Evolutionary conservation across 2,329 filamentous ascomycete genomes (phyloP).

Genomic region (Beauveria pseudobassiana): DNA sequence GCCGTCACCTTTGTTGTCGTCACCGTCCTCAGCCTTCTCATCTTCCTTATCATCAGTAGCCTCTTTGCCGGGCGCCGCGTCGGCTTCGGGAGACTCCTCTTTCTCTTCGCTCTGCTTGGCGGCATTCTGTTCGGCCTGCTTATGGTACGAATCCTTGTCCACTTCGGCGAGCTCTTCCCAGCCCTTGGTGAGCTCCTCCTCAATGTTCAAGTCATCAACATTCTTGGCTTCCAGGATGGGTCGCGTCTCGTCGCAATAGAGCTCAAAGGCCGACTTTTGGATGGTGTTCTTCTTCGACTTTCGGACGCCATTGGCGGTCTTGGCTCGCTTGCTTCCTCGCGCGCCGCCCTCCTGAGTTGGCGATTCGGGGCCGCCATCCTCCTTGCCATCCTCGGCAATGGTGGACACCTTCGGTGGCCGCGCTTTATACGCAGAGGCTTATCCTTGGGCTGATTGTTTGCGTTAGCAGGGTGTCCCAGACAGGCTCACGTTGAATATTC

Average conservation of each 20-base stretch:
- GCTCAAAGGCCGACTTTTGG: constrained; percentile 40
- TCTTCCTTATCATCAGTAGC: constrained; percentile 20
- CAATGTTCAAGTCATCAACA: constrained; percentile 36
- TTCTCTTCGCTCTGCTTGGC: constrained; percentile 21
- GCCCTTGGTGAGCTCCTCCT: constrained; percentile 46
- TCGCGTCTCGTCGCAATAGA: constrained; percentile 46
- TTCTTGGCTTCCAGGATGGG: constrained; percentile 36
- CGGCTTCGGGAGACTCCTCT: not conserved
- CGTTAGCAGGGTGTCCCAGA: constrained; percentile 11
- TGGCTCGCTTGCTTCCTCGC: constrained; percentile 18
- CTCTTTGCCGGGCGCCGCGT: constrained; percentile 19
- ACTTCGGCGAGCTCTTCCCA: constrained; percentile 47
- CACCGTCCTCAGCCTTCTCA: constrained; percentile 16
- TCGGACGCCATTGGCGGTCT: constrained; percentile 34
- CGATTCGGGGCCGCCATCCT: constrained; percentile 15
- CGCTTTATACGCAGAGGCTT: constrained; percentile 71
- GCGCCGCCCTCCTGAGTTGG: constrained; percentile 1
- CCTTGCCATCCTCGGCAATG: constrained; percentile 33
- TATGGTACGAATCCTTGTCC: constrained; percentile 42
- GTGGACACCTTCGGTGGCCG: constrained; percentile 54
- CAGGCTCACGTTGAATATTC: not conserved
- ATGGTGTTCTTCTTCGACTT: constrained; percentile 36
- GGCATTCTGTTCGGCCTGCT: constrained; percentile 19
- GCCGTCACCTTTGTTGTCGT: constrained; percentile 24
- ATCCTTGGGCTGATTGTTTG: constrained; percentile 57